Evolutionary conservation across 768 basidiomycete genomes (phyloP).

Genomic region (Auriculariales sp.): DNA sequence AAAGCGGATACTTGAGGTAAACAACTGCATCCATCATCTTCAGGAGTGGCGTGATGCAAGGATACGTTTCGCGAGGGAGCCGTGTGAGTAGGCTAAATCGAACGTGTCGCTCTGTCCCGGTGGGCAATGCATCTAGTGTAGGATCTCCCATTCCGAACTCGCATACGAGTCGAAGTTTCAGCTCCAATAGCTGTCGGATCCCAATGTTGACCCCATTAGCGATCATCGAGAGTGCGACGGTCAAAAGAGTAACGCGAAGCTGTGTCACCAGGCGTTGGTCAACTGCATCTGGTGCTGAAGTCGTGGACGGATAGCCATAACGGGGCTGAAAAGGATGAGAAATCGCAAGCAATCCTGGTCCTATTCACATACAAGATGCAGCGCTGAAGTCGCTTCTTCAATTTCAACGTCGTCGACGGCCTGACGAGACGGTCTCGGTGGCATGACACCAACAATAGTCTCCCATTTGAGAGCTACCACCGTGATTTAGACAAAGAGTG

Average conservation of each 20-base stretch:
- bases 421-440: too few relatives aligned
- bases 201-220: conserved; percentile 46
- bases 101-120: conserved; percentile 37
- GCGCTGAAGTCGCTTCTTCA: conserved; percentile 20
- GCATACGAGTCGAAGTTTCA: conserved; percentile 37
- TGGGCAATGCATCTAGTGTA: conserved; percentile 27
- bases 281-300: conserved; percentile 9
- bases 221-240: conserved; percentile 38
- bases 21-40: conserved; percentile 46
- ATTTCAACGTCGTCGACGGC: conserved; percentile 36
- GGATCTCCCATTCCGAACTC: conserved; percentile 44
- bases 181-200: conserved; percentile 34
- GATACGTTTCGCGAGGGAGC: conserved; percentile 28
- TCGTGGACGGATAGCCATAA: conserved; percentile 25
- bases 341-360: not conserved
- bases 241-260: not conserved
- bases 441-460: conserved; percentile 40
- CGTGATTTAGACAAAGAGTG: not conserved
- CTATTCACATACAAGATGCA: conserved; percentile 29
- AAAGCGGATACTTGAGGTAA: conserved; percentile 30
- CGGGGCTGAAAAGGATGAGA: conserved; percentile 25
- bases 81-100: conserved; percentile 33
- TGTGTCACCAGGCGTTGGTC: conserved; percentile 4
- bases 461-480: conserved; percentile 61
- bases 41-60: conserved; percentile 46